Evolutionary conservation across 1,139 yeast species (phyloP).

Genomic region (Saccharomyces hybrid): DNA sequence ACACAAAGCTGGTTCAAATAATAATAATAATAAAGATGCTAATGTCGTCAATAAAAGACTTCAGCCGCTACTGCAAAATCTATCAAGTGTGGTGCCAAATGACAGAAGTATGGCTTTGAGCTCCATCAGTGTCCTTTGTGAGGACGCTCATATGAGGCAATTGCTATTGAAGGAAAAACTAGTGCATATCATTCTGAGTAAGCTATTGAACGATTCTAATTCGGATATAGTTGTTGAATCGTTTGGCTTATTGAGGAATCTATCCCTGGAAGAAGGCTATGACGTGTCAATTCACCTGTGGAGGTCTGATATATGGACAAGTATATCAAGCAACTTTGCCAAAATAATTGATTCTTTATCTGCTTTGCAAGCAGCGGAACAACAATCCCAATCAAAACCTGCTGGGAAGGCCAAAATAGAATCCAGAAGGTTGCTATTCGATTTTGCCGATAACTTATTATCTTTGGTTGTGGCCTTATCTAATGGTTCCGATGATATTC

Average conservation of each 20-base stretch:
- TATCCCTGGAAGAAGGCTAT: conserved; percentile 84
- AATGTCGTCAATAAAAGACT: conserved; percentile 49
- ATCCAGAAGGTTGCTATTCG: conserved; percentile 43
- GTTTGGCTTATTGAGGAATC: conserved; percentile 70
- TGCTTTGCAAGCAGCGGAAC: conserved; percentile 31
- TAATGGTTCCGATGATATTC: conserved; percentile 55
- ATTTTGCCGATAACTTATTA: conserved; percentile 65
- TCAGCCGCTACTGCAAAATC: conserved; percentile 57
- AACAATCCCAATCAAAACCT: conserved; percentile 36
- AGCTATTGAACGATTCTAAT: conserved; percentile 57
- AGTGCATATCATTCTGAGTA: conserved; percentile 54
- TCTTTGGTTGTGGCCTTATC: conserved; percentile 64
- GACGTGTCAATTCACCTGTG: conserved; percentile 68
- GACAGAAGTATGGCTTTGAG: conserved; percentile 75
- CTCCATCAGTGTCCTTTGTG: conserved; percentile 64
- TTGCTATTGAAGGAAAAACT: conserved; percentile 63
- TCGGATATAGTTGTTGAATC: conserved; percentile 74
- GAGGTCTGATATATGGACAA: conserved; percentile 70
- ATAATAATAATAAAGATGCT: conserved; percentile 39
- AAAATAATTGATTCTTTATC: conserved; percentile 46
- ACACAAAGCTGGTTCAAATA: conserved; percentile 12
- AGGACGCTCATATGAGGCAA: conserved; percentile 57
- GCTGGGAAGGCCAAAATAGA: conserved; percentile 27
- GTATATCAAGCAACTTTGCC: conserved; percentile 44
- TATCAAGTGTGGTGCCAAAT: conserved; percentile 55